Percentiles rank a stretch among this genome's conserved stretches.
Evolutionary conservation across 805 yeast species (phyloP).

Genomic region (Saccharomyces jurei): DNA sequence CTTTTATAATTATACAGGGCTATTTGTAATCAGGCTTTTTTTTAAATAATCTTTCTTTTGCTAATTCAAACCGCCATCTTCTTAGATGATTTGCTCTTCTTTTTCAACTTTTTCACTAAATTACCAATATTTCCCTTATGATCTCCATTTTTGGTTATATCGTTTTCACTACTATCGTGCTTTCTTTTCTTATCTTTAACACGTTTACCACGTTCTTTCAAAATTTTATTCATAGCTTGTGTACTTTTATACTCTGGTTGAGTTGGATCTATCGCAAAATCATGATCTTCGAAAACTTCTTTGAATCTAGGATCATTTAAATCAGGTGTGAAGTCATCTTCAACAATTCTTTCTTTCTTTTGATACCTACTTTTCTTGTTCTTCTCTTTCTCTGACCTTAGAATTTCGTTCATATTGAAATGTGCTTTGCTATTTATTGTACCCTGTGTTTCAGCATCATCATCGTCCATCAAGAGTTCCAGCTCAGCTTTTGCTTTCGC

Average conservation of each 20-base stretch:
- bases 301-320: slow-evolving; percentile 78
- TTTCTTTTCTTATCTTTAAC: slow-evolving; percentile 16
- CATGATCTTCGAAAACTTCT: slow-evolving; percentile 76
- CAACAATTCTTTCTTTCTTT: slow-evolving; percentile 42
- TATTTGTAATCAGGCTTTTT: background rate
- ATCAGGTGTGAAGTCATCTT: slow-evolving; percentile 56
- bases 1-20: background rate
- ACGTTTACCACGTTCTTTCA: slow-evolving; percentile 66
- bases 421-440: slow-evolving; percentile 43
- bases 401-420: slow-evolving; percentile 70
- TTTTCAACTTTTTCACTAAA: slow-evolving; percentile 46
- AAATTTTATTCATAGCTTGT: slow-evolving; percentile 71
- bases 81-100: slow-evolving; percentile 24
- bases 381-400: slow-evolving; percentile 64
- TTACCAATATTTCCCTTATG: slow-evolving; percentile 11
- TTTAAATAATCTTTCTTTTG: background rate
- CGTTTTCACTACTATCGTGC: slow-evolving; percentile 2
- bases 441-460: slow-evolving; percentile 38
- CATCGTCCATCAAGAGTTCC: slow-evolving; percentile 45
- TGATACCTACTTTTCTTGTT: slow-evolving; percentile 40
- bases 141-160: slow-evolving; percentile 5
- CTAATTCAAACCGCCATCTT: background rate
- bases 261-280: slow-evolving; percentile 90
- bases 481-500: slow-evolving; percentile 53
- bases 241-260: slow-evolving; percentile 86